phyloP scores from a whole-genome alignment of 1,139 yeast genomes.

The Sugiyamaella grinbergsii region DNA sequence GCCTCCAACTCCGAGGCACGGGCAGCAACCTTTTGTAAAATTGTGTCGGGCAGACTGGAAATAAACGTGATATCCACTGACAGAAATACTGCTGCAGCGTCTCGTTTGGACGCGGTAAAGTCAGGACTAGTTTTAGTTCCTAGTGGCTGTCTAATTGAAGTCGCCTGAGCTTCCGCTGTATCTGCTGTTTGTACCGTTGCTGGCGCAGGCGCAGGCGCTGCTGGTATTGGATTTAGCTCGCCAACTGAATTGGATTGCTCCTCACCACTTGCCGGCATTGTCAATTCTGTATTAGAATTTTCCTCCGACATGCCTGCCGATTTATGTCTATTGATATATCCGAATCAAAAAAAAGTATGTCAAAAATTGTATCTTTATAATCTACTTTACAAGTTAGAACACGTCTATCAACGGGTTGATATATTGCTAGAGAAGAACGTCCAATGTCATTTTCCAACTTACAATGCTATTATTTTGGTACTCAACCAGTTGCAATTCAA shows the following conservation, averaged over 20 bases:
- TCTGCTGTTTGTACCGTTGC: not conserved
- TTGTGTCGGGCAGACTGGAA: conserved; percentile 32
- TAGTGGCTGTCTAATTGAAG: conserved; percentile 14
- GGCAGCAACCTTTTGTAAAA: conserved; percentile 44
- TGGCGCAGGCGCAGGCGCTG: not conserved
- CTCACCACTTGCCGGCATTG: not conserved
- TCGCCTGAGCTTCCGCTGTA: not conserved
- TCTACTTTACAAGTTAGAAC: too few relatives aligned
- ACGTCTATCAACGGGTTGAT: too few relatives aligned
- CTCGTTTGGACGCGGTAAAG: conserved; percentile 5
- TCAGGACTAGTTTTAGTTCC: conserved; percentile 1
- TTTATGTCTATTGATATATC: not conserved
- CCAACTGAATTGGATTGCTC: not conserved
- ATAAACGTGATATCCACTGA: conserved; percentile 32
- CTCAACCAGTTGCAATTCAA: not conserved
- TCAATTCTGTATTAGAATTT: conserved; percentile 1
- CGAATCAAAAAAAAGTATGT: not conserved
- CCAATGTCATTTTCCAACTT: too few relatives aligned
- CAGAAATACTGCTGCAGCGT: conserved; percentile 41
- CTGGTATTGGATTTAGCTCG: not conserved
- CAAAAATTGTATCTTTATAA: not conserved
- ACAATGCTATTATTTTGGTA: not conserved
- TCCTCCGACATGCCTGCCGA: conserved; percentile 10
- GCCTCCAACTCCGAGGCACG: conserved; percentile 54
- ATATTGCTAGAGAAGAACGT: too few relatives aligned